These are phyloP conservation scores for Trichoderma gamsii DNA, from an alignment of 495 filamentous ascomycete species.

Conservation along the genomic window DNA sequence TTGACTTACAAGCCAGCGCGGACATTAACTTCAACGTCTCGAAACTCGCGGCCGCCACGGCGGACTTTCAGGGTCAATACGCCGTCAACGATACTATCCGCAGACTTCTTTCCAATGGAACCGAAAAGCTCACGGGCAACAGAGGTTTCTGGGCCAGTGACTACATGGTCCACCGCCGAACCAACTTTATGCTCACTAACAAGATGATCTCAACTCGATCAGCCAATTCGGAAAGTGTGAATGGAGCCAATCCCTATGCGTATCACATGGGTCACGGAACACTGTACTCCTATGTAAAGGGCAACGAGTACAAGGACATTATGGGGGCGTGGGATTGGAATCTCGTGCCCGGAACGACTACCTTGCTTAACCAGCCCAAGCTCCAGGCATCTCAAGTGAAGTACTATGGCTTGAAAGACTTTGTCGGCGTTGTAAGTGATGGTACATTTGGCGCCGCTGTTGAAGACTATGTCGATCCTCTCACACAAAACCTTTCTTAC, in stretches of 20 bases:
- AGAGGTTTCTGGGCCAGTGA: slow-evolving; percentile 1
- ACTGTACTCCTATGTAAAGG: not conserved
- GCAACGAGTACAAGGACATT: slow-evolving; percentile 3
- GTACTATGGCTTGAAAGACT: not conserved
- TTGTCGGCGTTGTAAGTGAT: not conserved
- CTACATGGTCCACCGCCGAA: not conserved
- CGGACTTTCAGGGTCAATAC: not conserved
- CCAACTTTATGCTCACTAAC: not conserved
- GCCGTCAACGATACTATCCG: slow-evolving; percentile 2
- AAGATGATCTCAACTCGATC: not conserved
- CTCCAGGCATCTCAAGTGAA: not conserved
- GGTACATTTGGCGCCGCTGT: not conserved
- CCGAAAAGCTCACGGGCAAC: not conserved
- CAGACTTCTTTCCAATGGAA: not conserved
- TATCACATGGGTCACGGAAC: slow-evolving; percentile 1
- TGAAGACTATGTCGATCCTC: not conserved
- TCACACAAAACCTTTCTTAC: not conserved
- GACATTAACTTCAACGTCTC: not conserved
- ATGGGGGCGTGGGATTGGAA: slow-evolving; percentile 6
- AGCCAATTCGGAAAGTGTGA: not conserved
- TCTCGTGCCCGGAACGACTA: not conserved
- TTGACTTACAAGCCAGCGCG: not conserved
- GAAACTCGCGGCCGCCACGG: not conserved
- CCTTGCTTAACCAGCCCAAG: not conserved
- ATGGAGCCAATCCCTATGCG: not conserved